Evolutionary conservation across 2,329 filamentous ascomycete species (phyloP), one percentile per base, ranked within the genome.

Genomic region (Scytalidium sp.): DNA sequence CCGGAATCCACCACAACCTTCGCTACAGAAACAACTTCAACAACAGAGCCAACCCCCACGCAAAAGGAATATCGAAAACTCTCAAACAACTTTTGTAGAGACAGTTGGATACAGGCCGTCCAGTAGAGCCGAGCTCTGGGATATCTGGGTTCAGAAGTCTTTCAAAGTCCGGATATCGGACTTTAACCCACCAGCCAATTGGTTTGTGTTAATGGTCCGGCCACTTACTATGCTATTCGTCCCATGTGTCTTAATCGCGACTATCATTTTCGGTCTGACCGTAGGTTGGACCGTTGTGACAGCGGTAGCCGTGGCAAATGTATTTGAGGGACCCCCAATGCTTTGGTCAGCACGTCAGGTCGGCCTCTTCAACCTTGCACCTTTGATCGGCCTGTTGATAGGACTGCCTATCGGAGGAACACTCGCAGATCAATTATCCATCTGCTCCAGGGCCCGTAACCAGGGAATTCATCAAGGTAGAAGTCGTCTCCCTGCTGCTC

Each of bases 321-420:
- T 32, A 2, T 53, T 51, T 39, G 22, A 19, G 2, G 15, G 17
- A n/a, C 45, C 50, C 5, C 52, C 52, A 19, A 48, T 50, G 8
- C 29, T 21, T 25, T 47, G 42, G 41, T 45, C 11, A n/a, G 32
- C 32, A 2, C 22, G 13, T 20, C 29, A n/a, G n/a, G 19, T 53
- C 0, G 54, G 52, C 17, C 43, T 52, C 10, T 29, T 50, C 19
- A 19, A 41, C 11, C 29, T 55, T 8, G 23, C 54, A 9, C 27
- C 36, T 1, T 43, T 56, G 23, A 51, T 55, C 15, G 54, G 54
- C 15, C 19, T 50, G 1, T 19, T 53, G 15, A 32, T 54, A 11
- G 49, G 47, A 9, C n/a, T 52, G 11, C 45, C 49, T 21, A 43
- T 49, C n/a, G 64, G 63, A 19, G 65, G 64, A 7, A 53, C 51